Conservation (phyloP, 768 basidiomycete species). For the Panellus pusillus region DNA sequence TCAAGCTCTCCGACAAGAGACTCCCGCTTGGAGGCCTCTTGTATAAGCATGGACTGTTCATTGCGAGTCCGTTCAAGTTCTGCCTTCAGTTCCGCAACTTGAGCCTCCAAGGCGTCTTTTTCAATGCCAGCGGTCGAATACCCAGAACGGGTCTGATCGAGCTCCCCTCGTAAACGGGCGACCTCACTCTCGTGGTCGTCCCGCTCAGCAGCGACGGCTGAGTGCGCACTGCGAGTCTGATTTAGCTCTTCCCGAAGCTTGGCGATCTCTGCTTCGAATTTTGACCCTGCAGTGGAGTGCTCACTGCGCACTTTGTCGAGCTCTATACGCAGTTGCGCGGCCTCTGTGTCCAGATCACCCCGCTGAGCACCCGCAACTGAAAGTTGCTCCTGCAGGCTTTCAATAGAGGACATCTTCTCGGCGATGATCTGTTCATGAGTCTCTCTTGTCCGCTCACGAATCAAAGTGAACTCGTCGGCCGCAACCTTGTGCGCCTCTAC, state of each 20-base stretch:
- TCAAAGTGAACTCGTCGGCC: conserved; percentile 47
- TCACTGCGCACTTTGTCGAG: conserved; percentile 56
- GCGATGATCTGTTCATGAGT: conserved; percentile 47
- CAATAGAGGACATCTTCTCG: conserved; percentile 51
- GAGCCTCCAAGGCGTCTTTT: conserved; percentile 29
- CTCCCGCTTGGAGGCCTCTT: conserved; percentile 74
- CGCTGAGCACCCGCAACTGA: conserved; percentile 43
- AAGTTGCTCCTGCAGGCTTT: conserved; percentile 52
- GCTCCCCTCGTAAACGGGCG: conserved; percentile 55
- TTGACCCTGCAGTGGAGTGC: conserved; percentile 49
- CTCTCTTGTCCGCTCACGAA: conserved; percentile 42
- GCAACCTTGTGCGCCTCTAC: conserved; percentile 59
- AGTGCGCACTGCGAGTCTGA: conserved; percentile 36
- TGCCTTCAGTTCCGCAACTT: conserved; percentile 38
- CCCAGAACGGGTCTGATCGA: conserved; percentile 45
- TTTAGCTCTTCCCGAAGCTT: conserved; percentile 61
- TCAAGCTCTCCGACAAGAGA: conserved; percentile 76
- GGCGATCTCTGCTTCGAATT: conserved; percentile 46
- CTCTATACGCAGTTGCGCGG: conserved; percentile 57
- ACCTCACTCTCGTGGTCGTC: conserved; percentile 49
- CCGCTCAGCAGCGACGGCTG: conserved; percentile 43
- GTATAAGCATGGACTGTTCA: conserved; percentile 62
- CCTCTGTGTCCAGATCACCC: conserved; percentile 43
- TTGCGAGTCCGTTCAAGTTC: conserved; percentile 49
- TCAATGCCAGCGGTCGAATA: conserved; percentile 33